Conservation (phyloP, 1,284 basidiomycete species). For the Ganoderma multipileum region DNA sequence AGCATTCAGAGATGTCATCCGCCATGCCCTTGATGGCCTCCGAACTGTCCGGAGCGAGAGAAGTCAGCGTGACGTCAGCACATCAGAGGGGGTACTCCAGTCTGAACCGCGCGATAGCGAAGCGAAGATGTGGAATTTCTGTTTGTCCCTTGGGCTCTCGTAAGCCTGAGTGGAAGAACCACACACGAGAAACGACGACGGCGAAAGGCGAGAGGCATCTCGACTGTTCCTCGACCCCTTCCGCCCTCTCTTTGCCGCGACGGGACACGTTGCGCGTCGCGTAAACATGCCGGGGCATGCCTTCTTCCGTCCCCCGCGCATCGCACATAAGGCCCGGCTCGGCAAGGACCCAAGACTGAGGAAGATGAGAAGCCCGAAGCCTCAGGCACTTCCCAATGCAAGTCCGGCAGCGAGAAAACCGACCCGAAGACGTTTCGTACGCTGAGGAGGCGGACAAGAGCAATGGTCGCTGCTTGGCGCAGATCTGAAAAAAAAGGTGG, state of each 20-base stretch:
- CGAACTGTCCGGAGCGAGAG: slow-evolving; percentile 28
- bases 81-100: not conserved
- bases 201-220: not conserved
- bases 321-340: not conserved
- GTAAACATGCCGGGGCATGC: not conserved
- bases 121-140: not conserved
- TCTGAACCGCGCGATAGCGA: not conserved
- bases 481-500: not conserved
- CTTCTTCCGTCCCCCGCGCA: not conserved
- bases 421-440: not conserved
- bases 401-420: not conserved
- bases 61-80: slow-evolving; percentile 19
- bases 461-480: not conserved
- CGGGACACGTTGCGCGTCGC: not conserved
- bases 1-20: slow-evolving; percentile 36
- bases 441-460: not conserved
- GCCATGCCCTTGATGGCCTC: slow-evolving; percentile 38
- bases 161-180: not conserved
- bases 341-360: not conserved
- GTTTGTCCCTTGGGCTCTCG: not conserved
- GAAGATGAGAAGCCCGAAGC: not conserved
- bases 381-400: not conserved
- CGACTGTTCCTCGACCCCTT: not conserved
- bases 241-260: not conserved
- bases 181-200: not conserved